Conservation (phyloP, 139 green algal species). For the Pseudopediastrum boryanum region DNA sequence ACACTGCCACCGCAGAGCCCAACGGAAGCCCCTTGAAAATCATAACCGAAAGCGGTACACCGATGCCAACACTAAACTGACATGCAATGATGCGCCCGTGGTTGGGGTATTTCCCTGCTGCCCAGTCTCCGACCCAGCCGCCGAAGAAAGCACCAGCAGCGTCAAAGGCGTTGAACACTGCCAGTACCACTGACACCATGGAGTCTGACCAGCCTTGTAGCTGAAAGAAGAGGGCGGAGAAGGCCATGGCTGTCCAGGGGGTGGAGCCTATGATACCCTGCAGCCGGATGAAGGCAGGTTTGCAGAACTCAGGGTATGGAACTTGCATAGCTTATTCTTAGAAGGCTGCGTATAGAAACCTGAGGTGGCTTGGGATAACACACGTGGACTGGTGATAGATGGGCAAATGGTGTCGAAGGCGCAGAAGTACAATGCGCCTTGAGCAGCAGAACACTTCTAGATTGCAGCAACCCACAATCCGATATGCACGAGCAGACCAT, state of each 20-base stretch:
- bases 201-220: conserved; percentile 66
- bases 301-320: background rate
- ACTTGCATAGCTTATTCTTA: background rate
- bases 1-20: conserved; percentile 29
- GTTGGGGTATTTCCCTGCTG: conserved; percentile 42
- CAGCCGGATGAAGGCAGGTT: background rate
- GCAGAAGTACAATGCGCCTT: background rate
- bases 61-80: conserved; percentile 56
- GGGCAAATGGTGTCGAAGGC: background rate
- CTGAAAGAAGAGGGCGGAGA: conserved; percentile 72
- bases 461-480: no score
- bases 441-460: background rate
- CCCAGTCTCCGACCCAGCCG: conserved; percentile 51
- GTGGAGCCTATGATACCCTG: conserved; percentile 63
- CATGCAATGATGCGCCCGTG: conserved; percentile 54
- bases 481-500: no score
- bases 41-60: conserved; percentile 44
- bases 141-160: conserved; percentile 51
- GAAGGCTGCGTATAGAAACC: no score
- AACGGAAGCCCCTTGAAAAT: conserved; percentile 46
- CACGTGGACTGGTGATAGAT: no score
- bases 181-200: conserved; percentile 37
- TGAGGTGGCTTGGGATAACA: no score
- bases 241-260: conserved; percentile 63
- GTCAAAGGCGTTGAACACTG: conserved; percentile 50